These are phyloP conservation scores for Volvox africanus DNA, from an alignment of 139 green algal genomes.

Conservation along the genomic window DNA sequence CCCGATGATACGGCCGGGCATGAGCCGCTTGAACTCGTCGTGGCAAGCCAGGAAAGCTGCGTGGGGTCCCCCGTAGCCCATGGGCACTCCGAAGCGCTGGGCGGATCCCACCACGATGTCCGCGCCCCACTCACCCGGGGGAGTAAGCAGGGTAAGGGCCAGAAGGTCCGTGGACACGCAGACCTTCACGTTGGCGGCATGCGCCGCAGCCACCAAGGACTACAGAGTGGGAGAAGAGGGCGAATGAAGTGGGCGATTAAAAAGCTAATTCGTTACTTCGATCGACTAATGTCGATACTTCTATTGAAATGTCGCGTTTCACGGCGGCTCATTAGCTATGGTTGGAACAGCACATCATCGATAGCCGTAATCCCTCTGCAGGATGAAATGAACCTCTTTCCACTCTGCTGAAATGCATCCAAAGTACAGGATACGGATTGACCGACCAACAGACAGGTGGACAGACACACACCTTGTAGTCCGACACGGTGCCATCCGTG, in stretches of 20 bases:
- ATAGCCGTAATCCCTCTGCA: too few species aligned
- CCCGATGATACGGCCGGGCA: conserved; percentile 98
- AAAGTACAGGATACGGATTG: too few species aligned
- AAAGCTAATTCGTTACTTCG: too few species aligned
- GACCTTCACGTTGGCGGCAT: conserved; percentile 82
- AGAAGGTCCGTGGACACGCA: conserved; percentile 96
- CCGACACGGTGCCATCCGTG: conserved; percentile 91
- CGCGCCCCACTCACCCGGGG: conserved; percentile 97
- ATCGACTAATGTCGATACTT: too few species aligned
- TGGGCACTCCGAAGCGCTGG: conserved; percentile 92
- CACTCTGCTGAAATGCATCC: too few species aligned
- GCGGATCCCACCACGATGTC: conserved; percentile 98
- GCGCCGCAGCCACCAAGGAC: conserved; percentile 67
- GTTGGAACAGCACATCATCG: too few species aligned
- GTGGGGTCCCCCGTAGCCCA: conserved; percentile 99
- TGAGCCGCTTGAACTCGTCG: conserved; percentile 81
- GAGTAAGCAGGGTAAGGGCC: conserved; percentile 92
- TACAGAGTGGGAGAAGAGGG: neutral
- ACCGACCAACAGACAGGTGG: too few species aligned
- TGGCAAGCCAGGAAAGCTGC: conserved; percentile 97
- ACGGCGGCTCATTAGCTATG: too few species aligned
- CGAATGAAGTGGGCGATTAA: too few species aligned
- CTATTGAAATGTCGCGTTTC: too few species aligned
- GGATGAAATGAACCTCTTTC: too few species aligned
- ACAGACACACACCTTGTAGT: conserved; percentile 84